Base-by-base conservation (phyloP, 2,329 filamentous ascomycete genomes). In the Hymenotorrendiella dingleyae region DNA sequence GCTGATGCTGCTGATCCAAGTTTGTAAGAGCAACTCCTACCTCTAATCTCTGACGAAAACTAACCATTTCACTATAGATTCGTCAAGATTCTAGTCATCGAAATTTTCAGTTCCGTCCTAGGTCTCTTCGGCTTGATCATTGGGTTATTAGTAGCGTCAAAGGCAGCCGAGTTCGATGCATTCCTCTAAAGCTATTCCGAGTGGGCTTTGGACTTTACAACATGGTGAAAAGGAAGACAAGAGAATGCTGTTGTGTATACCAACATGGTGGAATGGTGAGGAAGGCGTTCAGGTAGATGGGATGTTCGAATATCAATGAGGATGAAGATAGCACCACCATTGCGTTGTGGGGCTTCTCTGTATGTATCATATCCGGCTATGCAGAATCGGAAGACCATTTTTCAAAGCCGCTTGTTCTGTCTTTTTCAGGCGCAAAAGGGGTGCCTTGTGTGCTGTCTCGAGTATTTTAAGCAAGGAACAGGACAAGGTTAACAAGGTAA, bases 31-130 rank as follows among this genome's bases (percentile, higher is more conserved):
- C 12, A 27, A 9, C n/a, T 21, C 4, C 2, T 36, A 19, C 20
- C 2, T 19, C 12, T 4, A 6, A 10, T 24, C 9, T 10, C 10
- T n/a, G 8, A 10, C 36, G 35, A 10, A 28, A 40, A 21, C 46
- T 59, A 48, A 59, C n/a, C n/a, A n/a, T 45, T 23, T 38, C 14
- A 14, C 50, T n/a, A n/a, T n/a, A 95, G 90, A 42, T 98, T 98
- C 67, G 91, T 98, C 68, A 96, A 95, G 72, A 95, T 98, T 55
- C 81, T 98, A 40, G 91, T 98, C 55, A 94, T 98, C 60, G 94
- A 98, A 68, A 98, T 98, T 64, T 98, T 98, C 74, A 96, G 90
- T 64, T 97, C 91, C 29, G 91, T 98, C 36, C 76, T 98, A 9
- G 93, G 94, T 51, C 80, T 98, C 3, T 98, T 98, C 61, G 94